These are phyloP conservation scores for Thuidium tamariscinum DNA, from an alignment of 225 moss, liverwort and hornwort species.

Conservation along the genomic window DNA sequence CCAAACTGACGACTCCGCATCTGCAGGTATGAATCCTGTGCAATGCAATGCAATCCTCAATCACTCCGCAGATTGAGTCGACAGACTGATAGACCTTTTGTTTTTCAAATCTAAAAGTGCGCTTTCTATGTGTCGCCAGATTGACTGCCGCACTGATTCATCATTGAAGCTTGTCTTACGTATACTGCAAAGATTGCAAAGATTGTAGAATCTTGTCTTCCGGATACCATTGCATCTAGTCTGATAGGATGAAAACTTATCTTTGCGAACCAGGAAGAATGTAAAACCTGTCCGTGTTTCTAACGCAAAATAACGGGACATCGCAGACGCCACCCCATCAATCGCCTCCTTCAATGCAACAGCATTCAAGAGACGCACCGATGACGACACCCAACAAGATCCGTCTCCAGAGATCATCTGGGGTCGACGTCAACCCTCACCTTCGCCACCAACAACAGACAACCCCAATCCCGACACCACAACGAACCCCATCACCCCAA, in stretches of 20 bases:
- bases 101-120: neutral
- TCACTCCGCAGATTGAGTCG: neutral
- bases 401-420: conserved; percentile 25
- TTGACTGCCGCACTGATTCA: neutral
- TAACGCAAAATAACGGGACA: neutral
- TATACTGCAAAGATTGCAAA: neutral
- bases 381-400: conserved; percentile 21
- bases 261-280: neutral
- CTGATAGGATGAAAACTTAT: neutral
- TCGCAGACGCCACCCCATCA: conserved; percentile 1
- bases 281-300: neutral
- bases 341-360: conserved; percentile 44
- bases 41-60: neutral
- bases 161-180: neutral
- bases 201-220: neutral
- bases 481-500: neutral
- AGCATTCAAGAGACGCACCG: conserved; percentile 38
- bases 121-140: neutral
- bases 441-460: neutral
- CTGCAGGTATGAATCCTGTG: neutral
- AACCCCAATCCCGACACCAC: neutral
- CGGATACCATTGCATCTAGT: neutral
- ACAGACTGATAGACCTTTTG: neutral
- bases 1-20: neutral
- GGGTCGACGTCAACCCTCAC: conserved; percentile 9